Conservation (phyloP, 306 rosid genomes). For the Quercus parvula region DNA sequence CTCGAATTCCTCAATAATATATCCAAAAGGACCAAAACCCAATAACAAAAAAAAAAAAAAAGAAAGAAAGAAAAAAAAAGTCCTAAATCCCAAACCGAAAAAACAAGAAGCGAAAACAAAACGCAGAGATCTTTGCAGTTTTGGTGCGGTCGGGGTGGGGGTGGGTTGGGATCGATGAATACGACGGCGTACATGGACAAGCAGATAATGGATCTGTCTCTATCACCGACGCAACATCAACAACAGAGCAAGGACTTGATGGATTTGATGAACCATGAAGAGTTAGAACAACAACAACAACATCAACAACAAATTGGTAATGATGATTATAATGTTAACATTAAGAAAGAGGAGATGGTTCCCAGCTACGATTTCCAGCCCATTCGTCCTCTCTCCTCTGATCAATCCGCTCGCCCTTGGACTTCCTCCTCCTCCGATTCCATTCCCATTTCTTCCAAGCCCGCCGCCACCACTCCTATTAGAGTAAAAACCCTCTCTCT, state of each 20-base stretch:
- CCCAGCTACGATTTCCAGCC: conserved; percentile 92
- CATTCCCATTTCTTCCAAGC: conserved; percentile 9
- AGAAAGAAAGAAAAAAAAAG: background rate
- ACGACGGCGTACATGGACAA: conserved; percentile 85
- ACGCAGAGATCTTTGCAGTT: background rate
- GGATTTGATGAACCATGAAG: conserved; percentile 46
- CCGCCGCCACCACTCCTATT: conserved; percentile 32
- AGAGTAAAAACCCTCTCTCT: conserved; percentile 36
- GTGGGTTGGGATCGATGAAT: conserved; percentile 43
- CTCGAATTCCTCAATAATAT: background rate
- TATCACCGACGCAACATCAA: conserved; percentile 36
- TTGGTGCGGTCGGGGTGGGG: too few relatives aligned
- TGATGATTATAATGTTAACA: conserved; percentile 41
- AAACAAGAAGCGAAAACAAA: background rate
- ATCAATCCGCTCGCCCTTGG: conserved; percentile 30
- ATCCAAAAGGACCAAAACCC: background rate
- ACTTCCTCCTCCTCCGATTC: conserved; percentile 66
- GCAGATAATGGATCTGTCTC: conserved; percentile 83
- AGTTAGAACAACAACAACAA: background rate
- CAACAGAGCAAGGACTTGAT: conserved; percentile 51
- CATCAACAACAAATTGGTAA: conserved; percentile 20
- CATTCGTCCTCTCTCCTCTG: conserved; percentile 50
- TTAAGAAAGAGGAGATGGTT: conserved; percentile 49
- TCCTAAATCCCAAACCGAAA: background rate
- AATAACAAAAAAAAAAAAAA: background rate